These are phyloP conservation scores for Danielia oregonensis DNA, from an alignment of 805 yeast species.

Conservation along the genomic window DNA sequence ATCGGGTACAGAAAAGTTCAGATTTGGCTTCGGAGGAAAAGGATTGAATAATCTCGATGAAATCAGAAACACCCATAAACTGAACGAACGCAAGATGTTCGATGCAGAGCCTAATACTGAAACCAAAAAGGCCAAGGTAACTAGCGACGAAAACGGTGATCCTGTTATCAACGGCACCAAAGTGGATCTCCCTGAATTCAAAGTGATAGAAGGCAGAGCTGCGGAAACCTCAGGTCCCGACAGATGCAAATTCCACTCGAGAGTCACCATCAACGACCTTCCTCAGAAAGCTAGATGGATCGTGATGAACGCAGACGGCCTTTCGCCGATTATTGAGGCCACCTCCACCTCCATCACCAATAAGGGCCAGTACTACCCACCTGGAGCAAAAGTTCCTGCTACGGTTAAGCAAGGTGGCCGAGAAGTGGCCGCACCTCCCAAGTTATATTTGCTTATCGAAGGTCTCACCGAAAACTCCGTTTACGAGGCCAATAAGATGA, in stretches of 20 bases:
- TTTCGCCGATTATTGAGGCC: slow-evolving; percentile 61
- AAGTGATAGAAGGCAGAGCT: slow-evolving; percentile 48
- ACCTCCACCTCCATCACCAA: slow-evolving; percentile 76
- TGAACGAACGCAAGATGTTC: slow-evolving; percentile 46
- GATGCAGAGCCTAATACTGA: slow-evolving; percentile 25
- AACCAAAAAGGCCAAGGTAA: slow-evolving; percentile 1
- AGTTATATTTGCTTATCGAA: slow-evolving; percentile 74
- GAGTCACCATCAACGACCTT: slow-evolving; percentile 75
- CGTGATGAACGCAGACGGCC: slow-evolving; percentile 63
- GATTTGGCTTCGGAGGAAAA: slow-evolving; percentile 89
- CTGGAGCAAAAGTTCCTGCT: slow-evolving; percentile 40
- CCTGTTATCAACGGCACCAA: background rate
- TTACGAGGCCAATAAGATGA: slow-evolving; percentile 51
- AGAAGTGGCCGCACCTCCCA: slow-evolving; percentile 57
- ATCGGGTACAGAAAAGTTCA: slow-evolving; percentile 58
- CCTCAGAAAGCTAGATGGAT: slow-evolving; percentile 81
- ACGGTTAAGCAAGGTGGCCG: slow-evolving; percentile 48
- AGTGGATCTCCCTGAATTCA: slow-evolving; percentile 38
- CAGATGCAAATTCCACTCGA: slow-evolving; percentile 55
- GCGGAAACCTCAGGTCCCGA: slow-evolving; percentile 58
- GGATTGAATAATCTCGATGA: slow-evolving; percentile 80
- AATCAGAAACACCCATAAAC: slow-evolving; percentile 47
- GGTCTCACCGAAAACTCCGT: slow-evolving; percentile 62
- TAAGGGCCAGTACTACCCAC: slow-evolving; percentile 67
- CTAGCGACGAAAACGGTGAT: slow-evolving; percentile 6